A percentile compares a stretch with the other conserved stretches of the same genome.
Evolutionary conservation across 148 eudicot genomes (phyloP).

Genomic region (Amaranthus hypochondriacus): DNA sequence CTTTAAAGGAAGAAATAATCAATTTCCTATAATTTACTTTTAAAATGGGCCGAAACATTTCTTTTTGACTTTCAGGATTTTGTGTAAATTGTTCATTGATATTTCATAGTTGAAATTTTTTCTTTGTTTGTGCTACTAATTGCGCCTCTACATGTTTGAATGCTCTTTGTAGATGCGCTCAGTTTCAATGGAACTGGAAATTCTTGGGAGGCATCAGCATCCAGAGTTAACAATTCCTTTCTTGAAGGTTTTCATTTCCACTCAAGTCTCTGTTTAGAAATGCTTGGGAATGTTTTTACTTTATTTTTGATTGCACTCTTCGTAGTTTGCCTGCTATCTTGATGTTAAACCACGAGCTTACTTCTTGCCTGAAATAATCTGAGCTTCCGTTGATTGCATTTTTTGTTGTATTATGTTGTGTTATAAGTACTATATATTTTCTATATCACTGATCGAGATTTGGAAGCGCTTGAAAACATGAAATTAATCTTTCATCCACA

Average conservation of each 20-base stretch:
- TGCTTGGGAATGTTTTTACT: background rate
- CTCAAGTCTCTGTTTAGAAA: background rate
- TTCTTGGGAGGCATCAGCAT: constrained; percentile 89
- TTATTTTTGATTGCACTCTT: background rate
- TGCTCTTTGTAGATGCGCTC: constrained; percentile 66
- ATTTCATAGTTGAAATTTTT: too few species aligned
- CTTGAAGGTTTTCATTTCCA: constrained; percentile 49
- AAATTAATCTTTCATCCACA: too few species aligned
- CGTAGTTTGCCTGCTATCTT: background rate
- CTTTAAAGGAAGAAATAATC: background rate
- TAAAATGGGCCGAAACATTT: background rate
- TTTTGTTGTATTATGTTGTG: background rate
- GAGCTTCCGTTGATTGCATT: background rate
- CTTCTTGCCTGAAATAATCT: constrained; percentile 1
- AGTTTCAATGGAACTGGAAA: constrained; percentile 82
- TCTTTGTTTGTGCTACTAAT: background rate
- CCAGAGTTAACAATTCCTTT: constrained; percentile 83
- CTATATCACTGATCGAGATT: background rate
- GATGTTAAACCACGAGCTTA: background rate
- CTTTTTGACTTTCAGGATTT: background rate
- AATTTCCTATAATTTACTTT: background rate
- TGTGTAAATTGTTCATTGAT: background rate
- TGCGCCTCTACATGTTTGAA: constrained; percentile 7
- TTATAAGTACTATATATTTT: background rate
- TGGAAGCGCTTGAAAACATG: background rate